These are phyloP conservation scores for Solanum hybrid DNA, from an alignment of 305 asterid species.

Conservation along the genomic window DNA sequence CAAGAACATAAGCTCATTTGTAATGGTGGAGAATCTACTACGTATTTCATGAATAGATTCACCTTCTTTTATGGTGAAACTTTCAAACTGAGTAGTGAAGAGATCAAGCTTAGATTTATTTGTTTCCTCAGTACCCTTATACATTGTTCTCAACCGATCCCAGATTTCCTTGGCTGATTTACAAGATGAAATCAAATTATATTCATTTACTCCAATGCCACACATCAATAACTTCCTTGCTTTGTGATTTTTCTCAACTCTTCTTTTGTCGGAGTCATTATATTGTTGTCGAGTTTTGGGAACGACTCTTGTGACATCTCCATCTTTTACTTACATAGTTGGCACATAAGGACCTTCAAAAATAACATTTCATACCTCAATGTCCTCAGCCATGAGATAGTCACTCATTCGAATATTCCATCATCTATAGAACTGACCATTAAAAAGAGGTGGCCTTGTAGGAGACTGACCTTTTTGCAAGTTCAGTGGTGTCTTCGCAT, in stretches of 20 bases:
- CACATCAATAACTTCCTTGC: not conserved
- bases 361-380: not conserved
- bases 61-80: not conserved
- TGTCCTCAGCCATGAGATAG: not conserved
- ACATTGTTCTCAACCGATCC: not conserved
- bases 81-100: not conserved
- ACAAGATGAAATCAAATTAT: not conserved
- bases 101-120: not conserved
- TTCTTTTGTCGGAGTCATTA: not conserved
- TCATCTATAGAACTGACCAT: not conserved
- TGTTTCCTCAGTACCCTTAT: not conserved
- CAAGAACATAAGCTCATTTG: not conserved
- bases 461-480: not conserved
- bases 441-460: not conserved
- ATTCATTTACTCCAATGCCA: not conserved
- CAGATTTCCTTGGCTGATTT: not conserved
- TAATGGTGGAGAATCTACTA: not conserved
- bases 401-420: not conserved
- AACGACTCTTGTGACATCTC: not conserved
- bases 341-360: not conserved
- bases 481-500: not conserved
- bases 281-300: not conserved
- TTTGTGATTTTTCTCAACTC: not conserved
- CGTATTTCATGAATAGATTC: not conserved
- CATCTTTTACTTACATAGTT: not conserved